Conservation (phyloP, 2,329 filamentous ascomycete species). For the Cytospora schulzeri region DNA sequence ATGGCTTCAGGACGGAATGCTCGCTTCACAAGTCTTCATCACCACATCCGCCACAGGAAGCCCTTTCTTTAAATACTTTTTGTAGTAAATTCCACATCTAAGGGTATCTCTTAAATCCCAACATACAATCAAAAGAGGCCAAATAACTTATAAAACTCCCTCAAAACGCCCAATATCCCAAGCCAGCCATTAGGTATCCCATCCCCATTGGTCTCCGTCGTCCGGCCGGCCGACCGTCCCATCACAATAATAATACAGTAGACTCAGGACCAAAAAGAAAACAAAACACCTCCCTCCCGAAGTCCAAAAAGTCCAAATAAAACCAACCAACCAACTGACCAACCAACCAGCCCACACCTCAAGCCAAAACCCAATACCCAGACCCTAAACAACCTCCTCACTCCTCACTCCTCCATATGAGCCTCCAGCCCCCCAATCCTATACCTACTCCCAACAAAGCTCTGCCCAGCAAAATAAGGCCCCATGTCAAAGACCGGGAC, state of each 20-base stretch:
- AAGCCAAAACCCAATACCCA: too few species aligned
- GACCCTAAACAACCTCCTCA: not conserved
- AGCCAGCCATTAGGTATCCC: not conserved
- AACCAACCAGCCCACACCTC: too few species aligned
- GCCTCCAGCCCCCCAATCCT: conserved; percentile 25
- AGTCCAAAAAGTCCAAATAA: not conserved
- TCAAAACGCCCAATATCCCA: not conserved
- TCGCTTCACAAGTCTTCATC: not conserved
- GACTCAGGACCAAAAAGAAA: not conserved
- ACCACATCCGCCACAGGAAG: not conserved
- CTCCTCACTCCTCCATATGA: conserved; percentile 25
- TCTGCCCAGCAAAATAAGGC: conserved; percentile 15
- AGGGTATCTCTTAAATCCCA: not conserved
- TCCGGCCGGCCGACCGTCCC: not conserved
- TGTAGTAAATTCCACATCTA: not conserved
- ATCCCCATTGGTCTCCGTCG: not conserved
- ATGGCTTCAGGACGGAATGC: too few species aligned
- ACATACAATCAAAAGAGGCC: not conserved
- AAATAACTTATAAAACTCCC: not conserved
- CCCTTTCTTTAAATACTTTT: not conserved
- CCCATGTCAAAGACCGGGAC: conserved; percentile 17
- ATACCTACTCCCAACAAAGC: conserved; percentile 25
- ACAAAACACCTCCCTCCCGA: too few species aligned
- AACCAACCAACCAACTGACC: too few species aligned
- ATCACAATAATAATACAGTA: not conserved